Percentiles rank a stretch among this genome's conserved stretches.
Conservation (phyloP, 352 stramenopile genomes). For the Sclerospora graminicola region DNA sequence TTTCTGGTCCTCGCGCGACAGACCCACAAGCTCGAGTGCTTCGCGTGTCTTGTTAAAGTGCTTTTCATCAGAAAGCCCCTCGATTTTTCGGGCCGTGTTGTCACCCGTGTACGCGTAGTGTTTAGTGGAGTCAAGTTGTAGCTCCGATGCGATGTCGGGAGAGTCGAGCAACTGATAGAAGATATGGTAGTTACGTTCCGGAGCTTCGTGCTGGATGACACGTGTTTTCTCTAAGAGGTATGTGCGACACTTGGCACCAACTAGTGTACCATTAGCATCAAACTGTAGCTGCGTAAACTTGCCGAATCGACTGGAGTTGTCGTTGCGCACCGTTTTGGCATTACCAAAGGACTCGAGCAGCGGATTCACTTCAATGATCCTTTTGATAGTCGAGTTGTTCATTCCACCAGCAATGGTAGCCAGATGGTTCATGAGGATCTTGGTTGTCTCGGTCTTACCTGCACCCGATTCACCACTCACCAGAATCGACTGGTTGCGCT, state of each 20-base stretch:
- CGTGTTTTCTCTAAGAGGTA: constrained; percentile 97
- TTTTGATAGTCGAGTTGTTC: constrained; percentile 92
- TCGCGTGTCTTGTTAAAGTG: constrained; percentile 78
- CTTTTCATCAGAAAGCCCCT: constrained; percentile 60
- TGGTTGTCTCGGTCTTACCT: constrained; percentile 92
- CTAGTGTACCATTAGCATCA: constrained; percentile 62
- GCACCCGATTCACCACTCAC: constrained; percentile 83
- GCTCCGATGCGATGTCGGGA: constrained; percentile 27
- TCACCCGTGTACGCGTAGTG: constrained; percentile 60
- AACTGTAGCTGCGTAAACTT: constrained; percentile 97
- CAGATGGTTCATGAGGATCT: constrained; percentile 87
- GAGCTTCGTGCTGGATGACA: constrained; percentile 88
- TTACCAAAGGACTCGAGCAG: constrained; percentile 98
- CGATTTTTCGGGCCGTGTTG: constrained; percentile 55
- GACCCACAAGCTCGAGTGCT: constrained; percentile 70
- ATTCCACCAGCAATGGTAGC: constrained; percentile 63
- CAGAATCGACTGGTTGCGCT: constrained; percentile 79
- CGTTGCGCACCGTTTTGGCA: constrained; percentile 94
- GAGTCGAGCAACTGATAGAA: constrained; percentile 89
- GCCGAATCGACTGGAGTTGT: constrained; percentile 95
- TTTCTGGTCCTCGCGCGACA: constrained; percentile 76
- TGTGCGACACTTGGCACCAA: constrained; percentile 91
- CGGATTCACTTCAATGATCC: constrained; percentile 96
- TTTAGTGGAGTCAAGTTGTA: constrained; percentile 37
- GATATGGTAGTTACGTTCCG: constrained; percentile 96